Evolutionary conservation across 208 protist genomes (phyloP), one percentile per base, ranked within the genome.

Genomic region (Polymyxa betae): DNA sequence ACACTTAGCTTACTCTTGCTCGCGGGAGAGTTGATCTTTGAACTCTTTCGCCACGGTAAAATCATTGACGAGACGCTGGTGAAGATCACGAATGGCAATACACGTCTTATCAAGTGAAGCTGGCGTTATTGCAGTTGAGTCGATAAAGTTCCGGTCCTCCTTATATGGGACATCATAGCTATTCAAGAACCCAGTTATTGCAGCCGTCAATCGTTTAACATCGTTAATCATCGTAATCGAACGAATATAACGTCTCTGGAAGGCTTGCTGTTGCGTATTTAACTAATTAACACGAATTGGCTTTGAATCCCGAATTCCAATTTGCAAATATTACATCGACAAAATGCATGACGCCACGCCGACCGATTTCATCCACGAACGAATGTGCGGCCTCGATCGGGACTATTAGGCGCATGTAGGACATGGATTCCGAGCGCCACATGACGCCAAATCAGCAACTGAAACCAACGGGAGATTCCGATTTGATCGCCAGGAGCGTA

Each of bases 1-100:
- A 66, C 54, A 16, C 16, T 66, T 66, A 43, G 10, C n/a, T 40
- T 82, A 82, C 72, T 82, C 72, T 82, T 82, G 72, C 72, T 82
- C 16, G 10, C 12, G n/a, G 35, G 72, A 45, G 12, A 82, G 72
- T n/a, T 82, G 72, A 35, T 82, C 72, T 82, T 82, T 82, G 35
- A 82, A 5, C 5, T 5, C 72, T n/a, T 82, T 82, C 16, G 72
- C 72, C 16, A 82, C 72, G 72, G 5, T 82, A n/a, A 82, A 82
- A 82, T 82, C 72, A 43, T 5, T 82, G 35, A 82, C 72, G 35
- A 82, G 72, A 82, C 72, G 72, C 35, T n/a, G 16, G n/a, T 82
- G 35, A n/a, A 38, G 35, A 12, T 82, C 35, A 5, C 72, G 72
- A 35, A 82, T 43, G 5, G n/a, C 5, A n/a, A 43, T n/a, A n/a